Evolutionary conservation across 2,329 filamentous ascomycete species (phyloP), one percentile per base, ranked within the genome.

Genomic region (Alternaria postmessia): DNA sequence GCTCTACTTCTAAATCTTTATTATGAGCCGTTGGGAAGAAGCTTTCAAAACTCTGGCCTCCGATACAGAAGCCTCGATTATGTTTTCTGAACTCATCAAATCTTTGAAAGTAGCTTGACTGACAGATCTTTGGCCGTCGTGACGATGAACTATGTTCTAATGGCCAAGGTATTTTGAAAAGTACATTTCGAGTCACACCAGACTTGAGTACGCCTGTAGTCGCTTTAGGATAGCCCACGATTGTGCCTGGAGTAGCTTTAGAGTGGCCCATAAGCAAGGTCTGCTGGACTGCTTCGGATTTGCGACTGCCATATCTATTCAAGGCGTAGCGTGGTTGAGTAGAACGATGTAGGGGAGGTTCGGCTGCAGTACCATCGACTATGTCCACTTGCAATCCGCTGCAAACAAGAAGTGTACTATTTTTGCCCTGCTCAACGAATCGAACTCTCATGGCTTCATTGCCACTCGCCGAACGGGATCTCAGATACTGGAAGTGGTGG

Each of bases 221-320:
- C 22, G 22, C 22, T 22, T 22, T 22, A 5, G 22, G 22, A 22
- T 22, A 4, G 22, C 22, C 22, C 22, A 22, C 4, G 5, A 22
- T 22, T 22, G 22, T 22, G 1, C 22, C 22, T 5, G 22, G 22
- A 22, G 22, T 22, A 22, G 22, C 22, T 22, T 0, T 22, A 5
- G 28, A 12, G 2, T 47, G 1, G 3, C 28, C 28, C 28, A 48
- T 34, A 2, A 8, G 3, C 4, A 34, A 48, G 4, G 12, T 11
- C 1, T n/a, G 0, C 0, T 48, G 0, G 0, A 48, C 12, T 1
- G 44, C 28, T 34, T 34, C 12, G 7, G 12, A 8, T 9, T 11
- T 48, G 9, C 1, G 28, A 34, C 44, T 28, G 2, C 18, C 16
- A 4, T 48, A 48, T 34, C 44, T 2, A 22, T 1, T 2, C 9